These are phyloP conservation scores for Torulaspora quercuum DNA, from an alignment of 805 yeast species.

Conservation along the genomic window DNA sequence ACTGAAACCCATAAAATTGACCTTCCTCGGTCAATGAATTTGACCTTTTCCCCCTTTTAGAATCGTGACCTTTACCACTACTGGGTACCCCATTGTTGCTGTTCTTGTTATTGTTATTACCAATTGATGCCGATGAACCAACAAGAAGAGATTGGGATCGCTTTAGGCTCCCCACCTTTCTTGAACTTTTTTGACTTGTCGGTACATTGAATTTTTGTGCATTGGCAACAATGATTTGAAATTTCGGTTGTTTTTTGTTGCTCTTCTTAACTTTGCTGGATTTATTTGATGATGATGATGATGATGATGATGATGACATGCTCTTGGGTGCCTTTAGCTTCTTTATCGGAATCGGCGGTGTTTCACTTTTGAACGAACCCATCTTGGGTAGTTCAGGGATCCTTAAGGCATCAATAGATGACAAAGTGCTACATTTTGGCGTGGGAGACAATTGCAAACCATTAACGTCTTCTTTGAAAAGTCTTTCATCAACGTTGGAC, in stretches of 20 bases:
- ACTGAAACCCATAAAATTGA: constrained; percentile 13
- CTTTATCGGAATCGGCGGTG: constrained; percentile 6
- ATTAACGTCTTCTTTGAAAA: constrained; percentile 20
- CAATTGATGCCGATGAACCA: constrained; percentile 9
- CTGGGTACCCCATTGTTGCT: constrained; percentile 1
- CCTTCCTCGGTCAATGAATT: constrained; percentile 14
- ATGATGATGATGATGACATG: constrained; percentile 4
- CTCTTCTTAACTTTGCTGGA: constrained; percentile 22
- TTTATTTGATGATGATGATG: constrained; percentile 3
- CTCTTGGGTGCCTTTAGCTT: constrained; percentile 3
- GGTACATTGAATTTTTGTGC: constrained; percentile 32
- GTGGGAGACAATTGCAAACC: constrained; percentile 33
- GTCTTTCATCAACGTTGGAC: constrained; percentile 23
- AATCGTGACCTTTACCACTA: constrained; percentile 7
- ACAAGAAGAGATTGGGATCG: constrained; percentile 30
- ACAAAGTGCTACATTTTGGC: constrained; percentile 25
- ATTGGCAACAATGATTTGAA: constrained; percentile 37
- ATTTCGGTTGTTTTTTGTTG: constrained; percentile 32
- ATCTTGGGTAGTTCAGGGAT: constrained; percentile 37
- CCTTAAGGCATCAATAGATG: constrained; percentile 15
- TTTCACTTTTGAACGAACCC: constrained; percentile 36
- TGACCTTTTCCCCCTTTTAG: constrained; percentile 11
- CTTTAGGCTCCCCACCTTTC: constrained; percentile 20
- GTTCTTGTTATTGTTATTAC: constrained; percentile 3
- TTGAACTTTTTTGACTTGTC: constrained; percentile 18